Percentiles rank a stretch among this genome's conserved stretches.
Evolutionary conservation across 495 filamentous ascomycete genomes (phyloP).

Genomic region (Neurospora sp.): DNA sequence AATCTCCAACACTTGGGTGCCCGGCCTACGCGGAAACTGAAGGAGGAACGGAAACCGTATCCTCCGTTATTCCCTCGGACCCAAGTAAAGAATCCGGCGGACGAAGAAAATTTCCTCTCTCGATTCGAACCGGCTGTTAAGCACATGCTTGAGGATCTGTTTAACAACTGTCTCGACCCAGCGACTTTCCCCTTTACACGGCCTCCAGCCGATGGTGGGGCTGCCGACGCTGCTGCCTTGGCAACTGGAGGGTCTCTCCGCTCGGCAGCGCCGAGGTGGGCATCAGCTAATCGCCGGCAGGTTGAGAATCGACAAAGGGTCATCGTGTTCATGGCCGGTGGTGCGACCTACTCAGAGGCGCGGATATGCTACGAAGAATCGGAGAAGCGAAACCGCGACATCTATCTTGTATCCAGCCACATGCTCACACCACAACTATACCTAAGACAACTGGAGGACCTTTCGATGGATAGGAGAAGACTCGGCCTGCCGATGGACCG

Average conservation of each 20-base stretch:
- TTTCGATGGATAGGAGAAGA: conserved; percentile 60
- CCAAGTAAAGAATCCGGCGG: conserved; percentile 43
- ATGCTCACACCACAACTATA: conserved; percentile 79
- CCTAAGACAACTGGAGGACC: conserved; percentile 68
- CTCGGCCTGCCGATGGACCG: conserved; percentile 74
- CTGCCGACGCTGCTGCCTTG: conserved; percentile 43
- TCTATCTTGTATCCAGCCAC: conserved; percentile 86
- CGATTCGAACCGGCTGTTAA: conserved; percentile 66
- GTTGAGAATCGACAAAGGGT: conserved; percentile 82
- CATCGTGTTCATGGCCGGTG: conserved; percentile 92
- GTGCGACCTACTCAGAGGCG: conserved; percentile 84
- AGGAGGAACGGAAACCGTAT: conserved; percentile 56
- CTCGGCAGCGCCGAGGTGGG: conserved; percentile 88
- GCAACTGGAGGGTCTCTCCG: conserved; percentile 66
- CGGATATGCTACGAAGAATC: conserved; percentile 84
- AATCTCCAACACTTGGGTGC: conserved; percentile 80
- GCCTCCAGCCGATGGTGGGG: conserved; percentile 43
- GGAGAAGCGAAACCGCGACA: conserved; percentile 56
- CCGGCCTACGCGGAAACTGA: conserved; percentile 60
- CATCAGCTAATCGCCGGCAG: conserved; percentile 61
- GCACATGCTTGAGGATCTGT: conserved; percentile 67
- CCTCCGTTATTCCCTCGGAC: conserved; percentile 54
- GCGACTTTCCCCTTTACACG: conserved; percentile 70
- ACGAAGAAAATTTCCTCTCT: conserved; percentile 55
- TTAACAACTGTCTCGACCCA: conserved; percentile 56